These are phyloP conservation scores for Vinca minor DNA, from an alignment of 257 asterid genomes.

Conservation along the genomic window DNA sequence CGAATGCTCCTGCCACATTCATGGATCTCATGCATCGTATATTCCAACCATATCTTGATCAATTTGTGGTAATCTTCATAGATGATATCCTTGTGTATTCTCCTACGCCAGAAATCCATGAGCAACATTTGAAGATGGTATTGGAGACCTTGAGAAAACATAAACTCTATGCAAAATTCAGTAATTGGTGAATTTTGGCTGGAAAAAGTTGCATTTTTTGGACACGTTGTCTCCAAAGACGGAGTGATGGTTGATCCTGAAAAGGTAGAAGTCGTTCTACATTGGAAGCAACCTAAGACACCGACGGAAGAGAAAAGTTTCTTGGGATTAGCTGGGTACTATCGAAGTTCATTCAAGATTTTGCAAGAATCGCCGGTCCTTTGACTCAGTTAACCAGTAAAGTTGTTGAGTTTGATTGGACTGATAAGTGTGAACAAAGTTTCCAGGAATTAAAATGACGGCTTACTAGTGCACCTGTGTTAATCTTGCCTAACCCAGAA, in stretches of 20 bases:
- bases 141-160: too few relatives aligned
- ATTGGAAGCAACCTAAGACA: not conserved
- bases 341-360: too few relatives aligned
- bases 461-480: too few relatives aligned
- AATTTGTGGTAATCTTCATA: not conserved
- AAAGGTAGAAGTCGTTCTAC: not conserved
- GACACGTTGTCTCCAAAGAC: too few relatives aligned
- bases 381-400: not conserved
- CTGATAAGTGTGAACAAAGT: not conserved
- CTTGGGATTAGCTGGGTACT: not conserved
- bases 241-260: not conserved
- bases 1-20: not conserved
- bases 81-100: not conserved
- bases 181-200: not conserved
- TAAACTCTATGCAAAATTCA: not conserved
- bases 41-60: not conserved
- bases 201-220: not conserved
- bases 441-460: not conserved
- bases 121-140: too few relatives aligned
- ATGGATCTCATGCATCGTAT: not conserved
- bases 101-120: not conserved
- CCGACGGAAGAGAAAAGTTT: not conserved
- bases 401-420: not conserved
- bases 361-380: not conserved
- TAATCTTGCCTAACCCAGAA: too few relatives aligned